Evolutionary conservation across 768 basidiomycete genomes (phyloP).

Genomic region (Amanita brunnescens): DNA sequence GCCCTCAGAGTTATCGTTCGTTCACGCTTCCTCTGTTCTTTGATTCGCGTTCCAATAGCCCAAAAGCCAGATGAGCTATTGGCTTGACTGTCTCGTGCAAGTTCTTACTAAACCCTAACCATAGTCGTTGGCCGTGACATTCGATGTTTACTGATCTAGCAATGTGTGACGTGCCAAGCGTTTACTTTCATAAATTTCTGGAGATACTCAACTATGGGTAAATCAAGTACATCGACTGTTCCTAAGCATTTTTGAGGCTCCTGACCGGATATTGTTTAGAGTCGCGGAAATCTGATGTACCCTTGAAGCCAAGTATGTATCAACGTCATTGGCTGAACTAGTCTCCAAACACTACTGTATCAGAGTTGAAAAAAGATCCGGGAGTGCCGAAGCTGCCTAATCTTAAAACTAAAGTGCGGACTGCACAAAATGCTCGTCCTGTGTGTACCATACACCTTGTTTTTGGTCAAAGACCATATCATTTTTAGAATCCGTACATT

Average conservation of each 20-base stretch:
- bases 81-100: no score
- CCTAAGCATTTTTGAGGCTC: not conserved
- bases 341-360: not conserved
- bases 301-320: slow-evolving; percentile 31
- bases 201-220: slow-evolving; percentile 22
- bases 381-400: slow-evolving; percentile 79
- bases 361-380: slow-evolving; percentile 84
- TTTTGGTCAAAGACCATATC: not conserved
- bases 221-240: slow-evolving; percentile 27
- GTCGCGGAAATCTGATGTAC: slow-evolving; percentile 30
- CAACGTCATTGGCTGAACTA: not conserved
- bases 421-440: slow-evolving; percentile 38
- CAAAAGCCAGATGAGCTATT: no score
- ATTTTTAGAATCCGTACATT: slow-evolving; percentile 11
- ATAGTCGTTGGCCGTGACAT: no score
- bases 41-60: no score
- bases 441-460: slow-evolving; percentile 15
- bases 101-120: no score
- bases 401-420: slow-evolving; percentile 48
- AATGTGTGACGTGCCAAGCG: no score
- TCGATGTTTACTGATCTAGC: no score
- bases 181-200: not conserved
- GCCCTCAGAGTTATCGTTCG: no score
- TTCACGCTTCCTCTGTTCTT: no score
- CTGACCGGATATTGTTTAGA: slow-evolving; percentile 17